Percentiles rank a stretch among this genome's conserved stretches.
phyloP scores from a whole-genome alignment of 2,329 filamentous ascomycete genomes.

The Talaromyces sp. region DNA sequence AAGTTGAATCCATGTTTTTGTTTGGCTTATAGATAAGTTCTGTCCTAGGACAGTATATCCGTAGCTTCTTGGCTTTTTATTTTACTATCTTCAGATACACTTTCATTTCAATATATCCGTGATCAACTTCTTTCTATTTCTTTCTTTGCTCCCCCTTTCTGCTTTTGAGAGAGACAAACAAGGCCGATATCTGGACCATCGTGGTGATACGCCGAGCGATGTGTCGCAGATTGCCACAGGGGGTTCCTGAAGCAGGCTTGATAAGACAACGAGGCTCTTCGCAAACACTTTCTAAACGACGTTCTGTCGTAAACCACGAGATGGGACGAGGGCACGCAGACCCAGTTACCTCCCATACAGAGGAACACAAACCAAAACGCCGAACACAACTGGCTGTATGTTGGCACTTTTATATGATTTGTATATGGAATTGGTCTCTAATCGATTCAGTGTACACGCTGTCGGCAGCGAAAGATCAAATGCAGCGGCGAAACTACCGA shows the following conservation, averaged over 20 bases:
- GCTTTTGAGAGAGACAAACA: not conserved
- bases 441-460: constrained; percentile 69
- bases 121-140: not conserved
- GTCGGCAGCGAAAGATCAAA: constrained; percentile 88
- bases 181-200: not conserved
- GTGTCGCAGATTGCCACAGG: not conserved
- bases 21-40: not conserved
- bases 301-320: not conserved
- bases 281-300: not conserved
- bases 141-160: not conserved
- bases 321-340: not conserved
- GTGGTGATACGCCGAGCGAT: not conserved
- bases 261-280: not conserved
- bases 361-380: constrained; percentile 7
- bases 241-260: not conserved
- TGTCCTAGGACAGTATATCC: not conserved
- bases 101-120: not conserved
- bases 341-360: not conserved
- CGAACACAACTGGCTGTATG: constrained; percentile 17
- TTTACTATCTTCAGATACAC: not conserved
- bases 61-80: not conserved
- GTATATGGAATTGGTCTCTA: not conserved
- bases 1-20: not conserved
- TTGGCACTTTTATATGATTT: not conserved
- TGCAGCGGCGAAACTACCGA: constrained; percentile 81